These are phyloP conservation scores for Ceratocystis smalleyi DNA, from an alignment of 2,329 filamentous ascomycete species.

Conservation along the genomic window DNA sequence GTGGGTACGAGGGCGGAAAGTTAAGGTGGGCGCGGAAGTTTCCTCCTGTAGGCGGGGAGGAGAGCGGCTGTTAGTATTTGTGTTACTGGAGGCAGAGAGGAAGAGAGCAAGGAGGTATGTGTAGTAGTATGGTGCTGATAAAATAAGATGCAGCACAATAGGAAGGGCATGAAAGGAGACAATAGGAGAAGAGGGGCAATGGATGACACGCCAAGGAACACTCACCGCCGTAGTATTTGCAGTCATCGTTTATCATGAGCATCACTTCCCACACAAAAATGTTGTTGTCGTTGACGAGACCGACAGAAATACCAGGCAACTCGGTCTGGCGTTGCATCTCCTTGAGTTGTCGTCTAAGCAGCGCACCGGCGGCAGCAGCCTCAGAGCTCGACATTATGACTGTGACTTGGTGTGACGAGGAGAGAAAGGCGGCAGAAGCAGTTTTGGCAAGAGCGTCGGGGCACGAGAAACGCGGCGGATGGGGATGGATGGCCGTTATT, in stretches of 20 bases:
- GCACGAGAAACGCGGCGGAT: too few species aligned
- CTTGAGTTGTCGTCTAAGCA: conserved; percentile 76
- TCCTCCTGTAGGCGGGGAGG: conserved; percentile 43
- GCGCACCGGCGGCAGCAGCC: conserved; percentile 46
- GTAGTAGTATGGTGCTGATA: background rate
- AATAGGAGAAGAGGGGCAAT: background rate
- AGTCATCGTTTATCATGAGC: conserved; percentile 94
- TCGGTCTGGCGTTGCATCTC: conserved; percentile 86
- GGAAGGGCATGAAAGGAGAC: background rate
- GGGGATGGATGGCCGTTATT: too few species aligned
- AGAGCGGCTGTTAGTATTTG: background rate
- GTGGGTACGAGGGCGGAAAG: conserved; percentile 77
- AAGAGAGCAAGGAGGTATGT: background rate
- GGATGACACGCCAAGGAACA: conserved; percentile 15
- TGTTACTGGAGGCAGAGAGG: background rate
- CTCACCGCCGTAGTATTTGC: conserved; percentile 81
- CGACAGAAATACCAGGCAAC: conserved; percentile 86
- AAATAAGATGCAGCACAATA: background rate
- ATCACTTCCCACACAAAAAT: conserved; percentile 98
- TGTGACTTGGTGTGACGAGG: background rate
- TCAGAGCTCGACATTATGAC: conserved; percentile 29
- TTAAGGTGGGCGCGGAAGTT: conserved; percentile 76
- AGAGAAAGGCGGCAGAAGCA: too few species aligned
- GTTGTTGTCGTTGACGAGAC: conserved; percentile 68
- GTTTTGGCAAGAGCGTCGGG: too few species aligned